These are phyloP conservation scores for Dictyostelium discoideum DNA, from an alignment of 78 protist species.

Conservation along the genomic window dicty_2.7 NC_007088.5:5279001-5279500, in stretches of 20 bases:
- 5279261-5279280: slow-evolving; percentile 42
- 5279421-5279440: slow-evolving; percentile 74
- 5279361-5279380: slow-evolving; percentile 22
- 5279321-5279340: neutral
- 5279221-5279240: slow-evolving; percentile 24
- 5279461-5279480: neutral
- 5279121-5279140: slow-evolving; percentile 18
- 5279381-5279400: slow-evolving; percentile 59
- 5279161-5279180: slow-evolving; percentile 58
- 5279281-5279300: neutral
- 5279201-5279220: slow-evolving; percentile 60
- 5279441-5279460: slow-evolving; percentile 47
- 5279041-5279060: slow-evolving; percentile 69
- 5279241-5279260: slow-evolving; percentile 34
- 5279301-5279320: neutral
- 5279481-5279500: neutral
- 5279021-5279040: slow-evolving; percentile 46
- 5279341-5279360: neutral
- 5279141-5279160: neutral
- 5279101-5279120: slow-evolving; percentile 64
- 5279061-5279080: slow-evolving; percentile 69
- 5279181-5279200: slow-evolving; percentile 64
- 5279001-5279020: slow-evolving; percentile 62
- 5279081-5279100: slow-evolving; percentile 82
- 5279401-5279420: slow-evolving; percentile 75